phyloP scores from a whole-genome alignment of 2,329 filamentous ascomycete genomes.

The Pseudopithomyces maydicus region DNA sequence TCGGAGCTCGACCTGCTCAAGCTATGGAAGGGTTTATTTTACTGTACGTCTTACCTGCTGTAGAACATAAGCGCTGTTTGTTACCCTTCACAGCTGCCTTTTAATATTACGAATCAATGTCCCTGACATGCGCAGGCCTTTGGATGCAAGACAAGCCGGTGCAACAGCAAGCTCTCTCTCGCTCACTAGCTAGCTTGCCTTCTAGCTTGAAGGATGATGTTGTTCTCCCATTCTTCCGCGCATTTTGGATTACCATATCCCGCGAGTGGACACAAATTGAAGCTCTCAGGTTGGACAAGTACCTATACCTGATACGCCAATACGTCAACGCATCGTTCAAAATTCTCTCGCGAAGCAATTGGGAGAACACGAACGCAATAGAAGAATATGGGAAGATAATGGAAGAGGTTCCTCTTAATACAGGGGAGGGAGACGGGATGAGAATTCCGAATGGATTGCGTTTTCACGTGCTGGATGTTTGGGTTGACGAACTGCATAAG shows the following conservation, averaged over 20 bases:
- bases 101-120: background rate
- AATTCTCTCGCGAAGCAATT: constrained; percentile 50
- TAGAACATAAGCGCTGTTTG: background rate
- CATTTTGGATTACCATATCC: constrained; percentile 59
- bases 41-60: constrained; percentile 56
- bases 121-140: constrained; percentile 57
- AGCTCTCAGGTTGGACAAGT: constrained; percentile 78
- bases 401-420: constrained; percentile 51
- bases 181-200: constrained; percentile 74
- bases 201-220: constrained; percentile 58
- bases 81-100: background rate
- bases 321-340: constrained; percentile 74
- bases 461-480: constrained; percentile 88
- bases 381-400: constrained; percentile 55
- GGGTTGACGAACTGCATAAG: constrained; percentile 85
- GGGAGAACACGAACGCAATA: constrained; percentile 44
- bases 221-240: constrained; percentile 51
- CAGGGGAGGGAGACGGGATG: constrained; percentile 40
- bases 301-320: constrained; percentile 79
- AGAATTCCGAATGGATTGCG: constrained; percentile 82
- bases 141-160: constrained; percentile 92
- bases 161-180: constrained; percentile 83
- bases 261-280: constrained; percentile 59
- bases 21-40: constrained; percentile 95
- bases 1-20: constrained; percentile 76